These are phyloP conservation scores for Fragaria ananassa DNA, from an alignment of 306 rosid species.

Conservation along the genomic window DNA sequence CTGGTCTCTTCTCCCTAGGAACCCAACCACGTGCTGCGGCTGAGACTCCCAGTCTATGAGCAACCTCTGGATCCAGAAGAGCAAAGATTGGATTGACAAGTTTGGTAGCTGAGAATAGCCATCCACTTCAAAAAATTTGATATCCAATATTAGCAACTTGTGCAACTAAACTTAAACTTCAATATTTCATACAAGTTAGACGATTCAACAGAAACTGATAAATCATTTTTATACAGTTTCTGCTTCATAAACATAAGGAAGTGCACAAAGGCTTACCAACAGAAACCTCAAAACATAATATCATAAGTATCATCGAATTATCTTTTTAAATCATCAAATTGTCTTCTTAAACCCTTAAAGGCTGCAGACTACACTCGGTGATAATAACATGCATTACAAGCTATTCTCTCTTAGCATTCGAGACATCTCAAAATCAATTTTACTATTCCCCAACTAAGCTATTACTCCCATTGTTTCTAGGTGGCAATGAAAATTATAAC, in stretches of 20 bases:
- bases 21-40: slow-evolving; percentile 98
- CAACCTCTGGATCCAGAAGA: slow-evolving; percentile 85
- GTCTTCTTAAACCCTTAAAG: neutral
- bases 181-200: slow-evolving; percentile 9
- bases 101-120: slow-evolving; percentile 94
- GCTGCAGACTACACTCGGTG: neutral
- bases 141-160: slow-evolving; percentile 28
- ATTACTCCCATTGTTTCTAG: neutral
- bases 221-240: neutral
- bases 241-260: neutral
- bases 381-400: neutral
- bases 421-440: neutral
- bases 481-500: neutral
- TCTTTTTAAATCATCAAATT: neutral
- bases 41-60: slow-evolving; percentile 74
- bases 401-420: neutral
- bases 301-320: neutral
- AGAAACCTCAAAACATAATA: neutral
- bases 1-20: slow-evolving; percentile 92
- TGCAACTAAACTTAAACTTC: slow-evolving; percentile 17
- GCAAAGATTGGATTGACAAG: slow-evolving; percentile 90
- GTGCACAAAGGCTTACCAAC: neutral
- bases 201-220: neutral
- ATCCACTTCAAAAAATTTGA: slow-evolving; percentile 63
- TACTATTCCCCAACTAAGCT: neutral